Percentiles rank a stretch among this genome's conserved stretches.
Evolutionary conservation across 257 asterid species (phyloP).

Genomic region (Nicotiana obtusifolia): DNA sequence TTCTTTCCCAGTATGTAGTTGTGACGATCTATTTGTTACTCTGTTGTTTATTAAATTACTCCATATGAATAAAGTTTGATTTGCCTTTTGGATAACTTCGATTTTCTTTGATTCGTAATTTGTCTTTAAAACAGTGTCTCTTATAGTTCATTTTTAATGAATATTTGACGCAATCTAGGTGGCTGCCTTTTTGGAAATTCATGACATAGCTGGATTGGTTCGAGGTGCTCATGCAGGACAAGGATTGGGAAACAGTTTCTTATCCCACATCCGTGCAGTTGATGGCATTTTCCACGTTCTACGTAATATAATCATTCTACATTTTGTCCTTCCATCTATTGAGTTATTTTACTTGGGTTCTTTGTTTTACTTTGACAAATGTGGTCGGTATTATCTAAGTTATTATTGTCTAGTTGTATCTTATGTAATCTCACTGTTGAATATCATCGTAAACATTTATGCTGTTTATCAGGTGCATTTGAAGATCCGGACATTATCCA

Average conservation of each 20-base stretch:
- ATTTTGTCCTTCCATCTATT: not conserved
- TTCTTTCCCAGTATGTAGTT: not conserved
- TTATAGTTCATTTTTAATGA: not conserved
- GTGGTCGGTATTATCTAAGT: not conserved
- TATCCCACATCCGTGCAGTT: slow-evolving; percentile 96
- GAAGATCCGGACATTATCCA: slow-evolving; percentile 96
- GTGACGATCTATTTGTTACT: not conserved
- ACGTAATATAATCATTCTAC: slow-evolving; percentile 44
- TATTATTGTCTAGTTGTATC: not conserved
- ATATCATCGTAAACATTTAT: not conserved
- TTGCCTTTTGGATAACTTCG: not conserved
- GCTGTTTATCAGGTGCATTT: slow-evolving; percentile 63
- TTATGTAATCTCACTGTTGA: slow-evolving; percentile 3
- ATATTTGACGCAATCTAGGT: slow-evolving; percentile 38
- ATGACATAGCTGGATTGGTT: slow-evolving; percentile 97
- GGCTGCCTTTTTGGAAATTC: slow-evolving; percentile 92
- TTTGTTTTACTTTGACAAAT: not conserved
- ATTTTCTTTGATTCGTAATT: not conserved
- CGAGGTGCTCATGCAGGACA: slow-evolving; percentile 98
- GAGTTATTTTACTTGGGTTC: not conserved
- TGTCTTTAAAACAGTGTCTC: not conserved
- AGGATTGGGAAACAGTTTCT: slow-evolving; percentile 93
- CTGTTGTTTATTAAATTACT: not conserved
- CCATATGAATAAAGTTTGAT: not conserved
- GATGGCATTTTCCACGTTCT: slow-evolving; percentile 98